phyloP scores from a whole-genome alignment of 768 basidiomycete species.

The Cubamyces sp. region DNA sequence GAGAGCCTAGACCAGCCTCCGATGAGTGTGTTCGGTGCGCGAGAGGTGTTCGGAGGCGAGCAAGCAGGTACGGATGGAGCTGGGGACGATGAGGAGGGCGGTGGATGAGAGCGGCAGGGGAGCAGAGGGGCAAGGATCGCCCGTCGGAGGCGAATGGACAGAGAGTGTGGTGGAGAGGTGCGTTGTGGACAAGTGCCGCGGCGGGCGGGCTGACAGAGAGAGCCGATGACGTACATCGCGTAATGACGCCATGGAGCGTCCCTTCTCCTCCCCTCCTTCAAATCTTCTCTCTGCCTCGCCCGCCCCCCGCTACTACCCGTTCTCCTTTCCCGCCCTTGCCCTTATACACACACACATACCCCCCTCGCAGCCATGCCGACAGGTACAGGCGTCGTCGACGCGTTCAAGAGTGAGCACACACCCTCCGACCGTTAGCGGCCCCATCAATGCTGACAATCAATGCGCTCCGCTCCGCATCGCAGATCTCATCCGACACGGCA shows the following conservation, averaged over 20 bases:
- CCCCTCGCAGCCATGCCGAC: slow-evolving; percentile 53
- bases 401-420: slow-evolving; percentile 75
- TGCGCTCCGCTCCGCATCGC: slow-evolving; percentile 3
- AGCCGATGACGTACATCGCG: slow-evolving; percentile 21
- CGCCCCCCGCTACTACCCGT: not conserved
- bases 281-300: slow-evolving; percentile 8
- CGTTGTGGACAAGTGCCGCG: not conserved
- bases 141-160: not conserved
- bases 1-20: not conserved
- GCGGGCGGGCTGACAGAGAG: slow-evolving; percentile 2
- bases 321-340: slow-evolving; percentile 3
- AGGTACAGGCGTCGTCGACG: slow-evolving; percentile 70
- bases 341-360: slow-evolving; percentile 9
- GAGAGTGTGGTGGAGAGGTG: slow-evolving; percentile 1
- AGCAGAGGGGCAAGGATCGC: slow-evolving; percentile 7
- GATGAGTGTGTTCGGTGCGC: not conserved
- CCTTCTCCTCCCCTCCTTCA: slow-evolving; percentile 18
- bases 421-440: slow-evolving; percentile 7
- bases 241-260: slow-evolving; percentile 26
- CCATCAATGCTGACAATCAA: slow-evolving; percentile 5
- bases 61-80: not conserved
- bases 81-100: not conserved
- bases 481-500: slow-evolving; percentile 61
- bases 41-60: not conserved
- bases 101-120: slow-evolving; percentile 3